Percentiles rank a stretch among this genome's conserved stretches.
Evolutionary conservation across 148 eudicot genomes (phyloP).

Genomic region (Diospyros lotus): DNA sequence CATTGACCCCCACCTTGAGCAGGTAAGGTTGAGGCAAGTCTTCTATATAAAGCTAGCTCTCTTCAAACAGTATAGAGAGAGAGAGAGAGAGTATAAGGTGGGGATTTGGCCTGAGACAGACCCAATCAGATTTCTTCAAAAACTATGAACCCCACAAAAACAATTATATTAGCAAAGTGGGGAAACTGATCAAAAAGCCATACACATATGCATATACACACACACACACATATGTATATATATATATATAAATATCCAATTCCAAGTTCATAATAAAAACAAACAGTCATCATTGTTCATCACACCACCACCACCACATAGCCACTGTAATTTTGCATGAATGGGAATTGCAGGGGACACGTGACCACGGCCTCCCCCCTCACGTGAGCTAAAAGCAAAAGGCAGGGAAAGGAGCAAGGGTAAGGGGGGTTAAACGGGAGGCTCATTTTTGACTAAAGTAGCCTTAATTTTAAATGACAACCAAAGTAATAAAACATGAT

Average conservation of each 20-base stretch:
- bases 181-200: not conserved
- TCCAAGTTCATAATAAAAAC: conserved; percentile 1
- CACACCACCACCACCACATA: not conserved
- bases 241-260: conserved; percentile 9
- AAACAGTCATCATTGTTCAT: conserved; percentile 6
- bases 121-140: conserved; percentile 10
- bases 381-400: conserved; percentile 25
- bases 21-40: conserved; percentile 29
- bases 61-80: not conserved
- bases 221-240: not conserved
- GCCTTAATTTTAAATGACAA: not conserved
- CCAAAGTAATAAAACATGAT: conserved; percentile 13
- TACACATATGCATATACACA: not conserved
- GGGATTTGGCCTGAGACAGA: conserved; percentile 3
- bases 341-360: conserved; percentile 11
- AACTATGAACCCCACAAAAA: conserved; percentile 6
- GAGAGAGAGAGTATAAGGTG: conserved; percentile 3
- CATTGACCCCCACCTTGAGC: conserved; percentile 30
- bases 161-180: too few species aligned
- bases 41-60: conserved; percentile 12
- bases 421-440: not conserved
- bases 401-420: conserved; percentile 3
- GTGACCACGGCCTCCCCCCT: conserved; percentile 14
- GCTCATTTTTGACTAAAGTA: conserved; percentile 9
- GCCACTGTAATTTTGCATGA: conserved; percentile 18